Evolutionary conservation across 2,329 filamentous ascomycete genomes (phyloP).

Genomic region (Aspergillus brunneoviolaceus): DNA sequence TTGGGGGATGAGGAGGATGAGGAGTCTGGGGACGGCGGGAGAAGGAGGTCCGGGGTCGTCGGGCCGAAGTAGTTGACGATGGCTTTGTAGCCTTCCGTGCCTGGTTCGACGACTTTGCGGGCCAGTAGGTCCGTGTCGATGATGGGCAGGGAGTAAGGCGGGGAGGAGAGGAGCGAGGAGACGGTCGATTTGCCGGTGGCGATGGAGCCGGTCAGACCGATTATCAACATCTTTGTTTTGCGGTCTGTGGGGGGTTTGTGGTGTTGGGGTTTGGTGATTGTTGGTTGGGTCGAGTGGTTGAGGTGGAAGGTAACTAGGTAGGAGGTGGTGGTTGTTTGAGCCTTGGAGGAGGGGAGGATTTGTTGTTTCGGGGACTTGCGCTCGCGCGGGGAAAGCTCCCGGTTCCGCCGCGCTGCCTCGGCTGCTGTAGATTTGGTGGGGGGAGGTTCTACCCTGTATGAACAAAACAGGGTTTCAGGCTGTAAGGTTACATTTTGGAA

Average conservation of each 20-base stretch:
- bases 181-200: conserved; percentile 98
- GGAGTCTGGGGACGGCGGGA: conserved; percentile 56
- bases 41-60: conserved; percentile 80
- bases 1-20: conserved; percentile 46
- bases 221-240: conserved; percentile 72
- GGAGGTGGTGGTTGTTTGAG: neutral
- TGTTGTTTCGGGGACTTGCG: too few species aligned
- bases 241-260: neutral
- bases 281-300: neutral
- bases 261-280: neutral
- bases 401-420: neutral
- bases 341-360: too few species aligned
- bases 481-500: too few species aligned
- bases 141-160: conserved; percentile 83
- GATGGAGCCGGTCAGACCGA: conserved; percentile 94
- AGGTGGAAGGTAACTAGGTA: neutral
- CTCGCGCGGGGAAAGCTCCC: too few species aligned
- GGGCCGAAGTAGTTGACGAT: conserved; percentile 80
- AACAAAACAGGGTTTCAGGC: too few species aligned
- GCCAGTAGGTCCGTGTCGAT: conserved; percentile 93
- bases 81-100: conserved; percentile 75
- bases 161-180: conserved; percentile 72
- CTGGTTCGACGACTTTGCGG: conserved; percentile 90
- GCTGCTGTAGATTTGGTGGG: neutral
- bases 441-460: too few species aligned